Base-by-base conservation (phyloP, 2,329 filamentous ascomycete species). In the Botrytis tulipae region DNA sequence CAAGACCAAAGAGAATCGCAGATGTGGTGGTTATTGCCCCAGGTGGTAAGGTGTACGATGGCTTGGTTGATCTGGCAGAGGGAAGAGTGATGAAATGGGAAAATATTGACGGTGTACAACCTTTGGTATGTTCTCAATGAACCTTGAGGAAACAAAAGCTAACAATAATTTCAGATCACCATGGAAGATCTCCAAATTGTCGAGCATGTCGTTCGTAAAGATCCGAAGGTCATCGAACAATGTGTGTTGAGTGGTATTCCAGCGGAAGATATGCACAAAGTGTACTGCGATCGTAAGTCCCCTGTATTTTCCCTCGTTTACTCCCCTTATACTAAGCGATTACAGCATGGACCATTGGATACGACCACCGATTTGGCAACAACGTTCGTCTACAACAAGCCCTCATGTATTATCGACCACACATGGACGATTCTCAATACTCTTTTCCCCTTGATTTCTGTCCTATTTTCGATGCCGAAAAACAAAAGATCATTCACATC, bases 371-470 rank as follows among this genome's bases (percentile, higher is more conserved):
- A 62, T 96, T 94, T 79, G 95, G 94, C 75, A 95, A 84, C 81
- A 86, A 86, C 61, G 86, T 93, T 61, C 90, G 95, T 72, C 88
- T 97, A 6, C 95, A 98, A 83, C 95, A 98, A 83, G 95, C 94
- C 2, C 85, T 98, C 72, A 97, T 97, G 94, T 98, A 98, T 86
- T 98, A 97, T 83, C 90, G 95, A 25, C 94, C 94, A 5, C 87
- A 95, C 78, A 80, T 92, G 29, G 94, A 97, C 79, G 93, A 95
- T 84, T 93, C 89, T 82, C 95, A 97, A 83, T 98, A 98, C 83
- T 92, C 92, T 57, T 97, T 91, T 80, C 95, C 95, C 0, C 88
- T 98, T 70, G 95, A 98, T 83, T 98, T 98, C 84, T 97, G 94
- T 80, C 95, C 95, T 1, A 97, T 97, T 80, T 97, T 90, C 83